Evolutionary conservation across 2,329 filamentous ascomycete genomes (phyloP), one percentile per base, ranked within the genome.

Genomic region (Kalmusia sp.): DNA sequence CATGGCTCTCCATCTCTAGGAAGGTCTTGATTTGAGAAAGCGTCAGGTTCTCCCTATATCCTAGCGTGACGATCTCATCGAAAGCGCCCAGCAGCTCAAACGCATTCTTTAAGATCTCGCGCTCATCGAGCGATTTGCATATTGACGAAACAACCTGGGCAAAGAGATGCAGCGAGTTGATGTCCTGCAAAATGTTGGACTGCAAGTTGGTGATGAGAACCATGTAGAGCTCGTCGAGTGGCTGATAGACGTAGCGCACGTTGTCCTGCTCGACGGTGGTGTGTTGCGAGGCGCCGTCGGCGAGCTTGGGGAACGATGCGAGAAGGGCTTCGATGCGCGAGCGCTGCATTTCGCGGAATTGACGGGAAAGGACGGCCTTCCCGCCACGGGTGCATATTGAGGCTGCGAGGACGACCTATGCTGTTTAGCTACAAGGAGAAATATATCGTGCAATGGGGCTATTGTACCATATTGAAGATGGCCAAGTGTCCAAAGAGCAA

Each of bases 191-290:
- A 65, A 99, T 99, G 79, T 99, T 99, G 77, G 93, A 98, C 82
- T 98, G 95, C 69, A 92, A 90, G 83, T 99, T 99, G 76, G 96
- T 99, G 79, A 99, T 98, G 71, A 99, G 87, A 63, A 99, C 93
- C 87, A 99, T 98, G 85, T 99, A 99, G 61, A 99, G 88, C 82
- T 99, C 96, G 79, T 99, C 96, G 61, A 99, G 85, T 55, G 95
- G 96, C 77, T 99, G 95, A 82, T 99, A 99, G 54, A 99, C 95
- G 74, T 97, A 99, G 80, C 95, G 93, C 71, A 99, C 95, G 81
- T 96, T 98, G 81, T 99, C 96, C 79, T 98, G 93, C 79, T 99
- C 95, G 69, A 98, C 93, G 5, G 91, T 99, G 24, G 95, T 99
- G 78, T 99, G 95, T 78, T 99, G 95, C 47, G 92, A 97, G 57